Percentiles rank a stretch among this genome's conserved stretches.
phyloP scores from a whole-genome alignment of 1,139 yeast species.

The Geotrichum fermentans region DNA sequence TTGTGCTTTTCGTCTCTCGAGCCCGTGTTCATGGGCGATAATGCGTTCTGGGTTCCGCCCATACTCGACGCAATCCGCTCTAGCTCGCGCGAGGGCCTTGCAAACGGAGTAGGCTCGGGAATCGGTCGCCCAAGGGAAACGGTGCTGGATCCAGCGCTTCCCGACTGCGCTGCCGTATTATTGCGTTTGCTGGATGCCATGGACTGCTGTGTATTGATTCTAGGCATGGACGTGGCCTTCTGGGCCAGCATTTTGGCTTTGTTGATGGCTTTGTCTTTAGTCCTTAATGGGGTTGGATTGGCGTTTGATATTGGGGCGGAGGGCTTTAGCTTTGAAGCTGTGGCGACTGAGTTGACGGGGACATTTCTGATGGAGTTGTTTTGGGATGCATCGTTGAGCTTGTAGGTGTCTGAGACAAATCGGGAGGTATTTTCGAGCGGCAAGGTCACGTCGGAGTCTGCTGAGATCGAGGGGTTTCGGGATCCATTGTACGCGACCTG shows the following conservation, averaged over 20 bases:
- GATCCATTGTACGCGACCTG: no score
- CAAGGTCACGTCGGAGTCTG: no score
- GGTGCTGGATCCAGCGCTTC: slow-evolving; percentile 29
- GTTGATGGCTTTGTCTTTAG: slow-evolving; percentile 31
- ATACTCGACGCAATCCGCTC: slow-evolving; percentile 40
- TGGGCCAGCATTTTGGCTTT: slow-evolving; percentile 38
- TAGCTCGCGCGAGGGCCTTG: slow-evolving; percentile 43
- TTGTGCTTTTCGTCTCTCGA: slow-evolving; percentile 26
- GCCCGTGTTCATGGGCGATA: slow-evolving; percentile 24
- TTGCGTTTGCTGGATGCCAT: slow-evolving; percentile 29
- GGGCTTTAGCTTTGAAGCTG: neutral
- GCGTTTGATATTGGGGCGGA: slow-evolving; percentile 26
- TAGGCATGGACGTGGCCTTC: slow-evolving; percentile 32
- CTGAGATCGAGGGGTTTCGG: no score
- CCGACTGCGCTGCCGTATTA: slow-evolving; percentile 36
- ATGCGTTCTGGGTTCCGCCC: slow-evolving; percentile 23
- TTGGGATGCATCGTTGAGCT: neutral
- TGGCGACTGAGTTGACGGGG: neutral
- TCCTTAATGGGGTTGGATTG: slow-evolving; percentile 32
- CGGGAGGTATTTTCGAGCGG: neutral
- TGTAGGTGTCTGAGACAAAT: neutral
- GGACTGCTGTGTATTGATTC: slow-evolving; percentile 17
- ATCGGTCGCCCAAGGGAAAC: slow-evolving; percentile 34
- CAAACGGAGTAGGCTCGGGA: slow-evolving; percentile 40
- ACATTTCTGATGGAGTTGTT: neutral